Conservation (phyloP, 2,329 filamentous ascomycete genomes). For the Stachybotrys chartarum region DNA sequence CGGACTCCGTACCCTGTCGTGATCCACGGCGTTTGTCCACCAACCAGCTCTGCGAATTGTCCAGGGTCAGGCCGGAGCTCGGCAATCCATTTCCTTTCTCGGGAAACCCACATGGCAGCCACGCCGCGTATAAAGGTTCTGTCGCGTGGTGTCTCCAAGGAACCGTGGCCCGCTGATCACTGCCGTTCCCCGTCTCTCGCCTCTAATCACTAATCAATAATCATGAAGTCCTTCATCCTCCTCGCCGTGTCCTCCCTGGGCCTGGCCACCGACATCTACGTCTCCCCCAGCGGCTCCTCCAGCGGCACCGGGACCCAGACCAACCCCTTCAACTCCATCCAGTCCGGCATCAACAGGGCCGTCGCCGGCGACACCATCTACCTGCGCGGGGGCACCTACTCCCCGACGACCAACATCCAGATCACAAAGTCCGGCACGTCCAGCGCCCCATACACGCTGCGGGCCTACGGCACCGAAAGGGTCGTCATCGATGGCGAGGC, state of each 20-base stretch:
- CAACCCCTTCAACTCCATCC: slow-evolving; percentile 36
- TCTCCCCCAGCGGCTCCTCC: slow-evolving; percentile 32
- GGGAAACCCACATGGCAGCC: not conserved
- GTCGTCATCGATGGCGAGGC: slow-evolving; percentile 39
- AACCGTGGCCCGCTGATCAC: not conserved
- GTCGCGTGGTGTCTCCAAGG: not conserved
- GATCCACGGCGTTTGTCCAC: not conserved
- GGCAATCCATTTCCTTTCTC: not conserved
- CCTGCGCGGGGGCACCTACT: slow-evolving; percentile 38
- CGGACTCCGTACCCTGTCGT: not conserved
- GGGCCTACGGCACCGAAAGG: slow-evolving; percentile 32
- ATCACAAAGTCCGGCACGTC: slow-evolving; percentile 34
- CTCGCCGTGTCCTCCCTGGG: not conserved
- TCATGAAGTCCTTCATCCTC: not conserved
- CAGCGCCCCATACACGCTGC: slow-evolving; percentile 31
- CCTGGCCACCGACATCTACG: slow-evolving; percentile 30
- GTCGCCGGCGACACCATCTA: slow-evolving; percentile 38
- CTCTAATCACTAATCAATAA: not conserved
- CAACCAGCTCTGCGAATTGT: not conserved
- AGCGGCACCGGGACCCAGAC: slow-evolving; percentile 28
- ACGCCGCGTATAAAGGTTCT: not conserved
- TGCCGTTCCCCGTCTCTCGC: not conserved
- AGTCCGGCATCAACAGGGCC: slow-evolving; percentile 36
- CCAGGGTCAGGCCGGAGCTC: not conserved
- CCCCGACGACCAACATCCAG: slow-evolving; percentile 38